Percentiles rank a stretch among this genome's conserved stretches.
phyloP scores from a whole-genome alignment of 805 yeast genomes.

The Candida succiphila region DNA sequence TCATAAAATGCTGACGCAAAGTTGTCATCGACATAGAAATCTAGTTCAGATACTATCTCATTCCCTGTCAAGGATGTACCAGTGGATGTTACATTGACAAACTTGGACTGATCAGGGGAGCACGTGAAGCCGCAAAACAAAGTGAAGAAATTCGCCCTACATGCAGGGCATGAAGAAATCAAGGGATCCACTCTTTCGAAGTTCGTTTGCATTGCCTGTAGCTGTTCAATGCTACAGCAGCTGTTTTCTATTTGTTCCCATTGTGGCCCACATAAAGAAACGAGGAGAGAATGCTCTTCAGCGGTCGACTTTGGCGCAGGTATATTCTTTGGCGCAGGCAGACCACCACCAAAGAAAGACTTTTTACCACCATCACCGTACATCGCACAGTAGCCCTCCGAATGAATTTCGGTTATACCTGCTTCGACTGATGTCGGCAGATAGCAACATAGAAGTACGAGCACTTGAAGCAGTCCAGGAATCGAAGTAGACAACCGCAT shows the following conservation, averaged over 20 bases:
- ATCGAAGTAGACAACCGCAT: no score
- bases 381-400: conserved; percentile 42
- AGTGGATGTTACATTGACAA: conserved; percentile 55
- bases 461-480: no score
- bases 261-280: conserved; percentile 62
- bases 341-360: conserved; percentile 62
- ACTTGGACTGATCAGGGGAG: conserved; percentile 71
- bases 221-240: conserved; percentile 68
- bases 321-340: conserved; percentile 66
- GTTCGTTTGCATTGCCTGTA: conserved; percentile 43
- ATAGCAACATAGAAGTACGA: no score
- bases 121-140: conserved; percentile 86
- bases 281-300: conserved; percentile 34
- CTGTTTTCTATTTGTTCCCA: conserved; percentile 40
- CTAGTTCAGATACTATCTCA: conserved; percentile 62
- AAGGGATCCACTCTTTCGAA: conserved; percentile 68
- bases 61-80: conserved; percentile 37
- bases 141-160: conserved; percentile 74
- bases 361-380: conserved; percentile 71
- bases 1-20: conserved; percentile 64
- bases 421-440: no score
- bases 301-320: conserved; percentile 37
- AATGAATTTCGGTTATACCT: conserved; percentile 14
- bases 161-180: conserved; percentile 90
- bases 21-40: conserved; percentile 44